Percentiles rank a stretch among this genome's conserved stretches.
Evolutionary conservation across 2,329 filamentous ascomycete genomes (phyloP).

Genomic region (Trichoderma sp.): DNA sequence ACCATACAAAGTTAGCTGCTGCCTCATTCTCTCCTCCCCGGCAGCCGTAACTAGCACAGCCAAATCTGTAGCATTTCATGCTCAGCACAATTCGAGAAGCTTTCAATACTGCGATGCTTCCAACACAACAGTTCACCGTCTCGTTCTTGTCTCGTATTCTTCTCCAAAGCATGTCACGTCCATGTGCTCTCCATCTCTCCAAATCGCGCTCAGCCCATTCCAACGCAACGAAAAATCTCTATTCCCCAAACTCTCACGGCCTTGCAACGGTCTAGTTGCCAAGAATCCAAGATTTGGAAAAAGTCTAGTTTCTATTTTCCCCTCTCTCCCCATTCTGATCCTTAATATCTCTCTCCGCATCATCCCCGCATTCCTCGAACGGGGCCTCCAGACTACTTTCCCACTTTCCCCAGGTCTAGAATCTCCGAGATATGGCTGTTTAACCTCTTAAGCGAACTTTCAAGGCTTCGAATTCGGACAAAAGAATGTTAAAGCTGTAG

Average conservation of each 20-base stretch:
- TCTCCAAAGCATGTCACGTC: neutral
- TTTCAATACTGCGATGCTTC: neutral
- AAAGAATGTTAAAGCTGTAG: neutral
- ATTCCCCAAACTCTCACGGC: neutral
- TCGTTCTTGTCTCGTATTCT: neutral
- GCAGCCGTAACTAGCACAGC: neutral
- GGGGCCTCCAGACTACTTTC: neutral
- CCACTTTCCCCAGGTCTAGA: conserved; percentile 1
- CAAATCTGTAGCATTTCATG: neutral
- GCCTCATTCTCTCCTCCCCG: neutral
- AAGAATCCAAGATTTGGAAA: neutral
- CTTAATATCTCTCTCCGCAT: neutral
- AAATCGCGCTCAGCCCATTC: neutral
- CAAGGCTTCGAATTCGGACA: neutral
- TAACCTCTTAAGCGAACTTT: neutral
- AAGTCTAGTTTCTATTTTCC: neutral
- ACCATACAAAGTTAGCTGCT: neutral
- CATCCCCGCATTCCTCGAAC: conserved; percentile 9
- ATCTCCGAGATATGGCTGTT: neutral
- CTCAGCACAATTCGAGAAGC: neutral
- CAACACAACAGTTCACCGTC: neutral
- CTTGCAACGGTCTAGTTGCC: neutral
- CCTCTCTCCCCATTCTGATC: neutral
- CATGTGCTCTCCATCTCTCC: neutral
- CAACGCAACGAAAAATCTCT: neutral